Percentiles rank a stretch among this genome's conserved stretches.
Evolutionary conservation across 2,329 filamentous ascomycete species (phyloP).

Genomic region (Aspergillus niger): DNA sequence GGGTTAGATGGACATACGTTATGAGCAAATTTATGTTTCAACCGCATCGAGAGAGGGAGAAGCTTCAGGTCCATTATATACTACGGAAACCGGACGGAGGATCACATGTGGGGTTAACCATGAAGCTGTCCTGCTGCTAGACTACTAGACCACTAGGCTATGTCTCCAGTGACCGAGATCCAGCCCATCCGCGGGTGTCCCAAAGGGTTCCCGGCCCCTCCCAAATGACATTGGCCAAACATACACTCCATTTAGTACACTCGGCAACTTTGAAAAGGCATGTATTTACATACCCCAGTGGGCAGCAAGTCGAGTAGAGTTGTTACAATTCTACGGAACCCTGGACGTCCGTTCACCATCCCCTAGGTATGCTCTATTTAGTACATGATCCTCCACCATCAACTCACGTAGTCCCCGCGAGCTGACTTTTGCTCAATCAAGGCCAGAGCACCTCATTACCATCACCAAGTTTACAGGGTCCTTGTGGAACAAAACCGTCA

Average conservation of each 20-base stretch:
- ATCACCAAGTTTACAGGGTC: neutral
- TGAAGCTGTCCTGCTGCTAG: conserved; percentile 2
- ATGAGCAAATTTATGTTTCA: neutral
- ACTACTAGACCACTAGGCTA: neutral
- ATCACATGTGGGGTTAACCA: conserved; percentile 24
- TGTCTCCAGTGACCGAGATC: neutral
- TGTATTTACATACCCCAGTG: too few relatives aligned
- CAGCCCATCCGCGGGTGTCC: neutral
- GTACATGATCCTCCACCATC: too few relatives aligned
- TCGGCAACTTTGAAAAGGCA: too few relatives aligned
- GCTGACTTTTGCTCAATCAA: neutral
- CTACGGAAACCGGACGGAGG: conserved; percentile 1
- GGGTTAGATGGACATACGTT: neutral
- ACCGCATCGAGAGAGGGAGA: neutral
- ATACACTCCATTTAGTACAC: too few relatives aligned
- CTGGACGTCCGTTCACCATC: too few relatives aligned
- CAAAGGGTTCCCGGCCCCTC: neutral
- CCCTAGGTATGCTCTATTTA: too few relatives aligned
- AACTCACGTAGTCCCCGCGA: neutral
- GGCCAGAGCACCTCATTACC: neutral
- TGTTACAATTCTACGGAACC: too few relatives aligned
- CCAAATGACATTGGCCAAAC: neutral
- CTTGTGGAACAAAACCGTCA: neutral
- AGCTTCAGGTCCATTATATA: conserved; percentile 1
- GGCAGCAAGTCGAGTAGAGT: too few relatives aligned